Percentiles rank a stretch among this genome's conserved stretches.
phyloP scores from a whole-genome alignment of 108 stramenopile species.

The Bacterosira constricta region DNA sequence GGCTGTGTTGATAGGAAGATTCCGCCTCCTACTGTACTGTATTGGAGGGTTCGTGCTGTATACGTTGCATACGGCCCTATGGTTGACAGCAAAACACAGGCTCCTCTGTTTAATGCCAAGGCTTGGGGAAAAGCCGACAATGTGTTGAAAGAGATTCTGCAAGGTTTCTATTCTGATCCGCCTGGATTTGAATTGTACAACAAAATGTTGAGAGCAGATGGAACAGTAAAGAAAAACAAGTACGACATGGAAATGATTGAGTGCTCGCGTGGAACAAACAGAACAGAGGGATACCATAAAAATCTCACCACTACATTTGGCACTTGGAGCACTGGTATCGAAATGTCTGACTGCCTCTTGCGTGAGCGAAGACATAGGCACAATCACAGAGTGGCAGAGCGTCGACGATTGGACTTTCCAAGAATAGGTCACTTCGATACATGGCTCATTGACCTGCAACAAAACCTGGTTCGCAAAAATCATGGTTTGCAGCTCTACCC shows the following conservation, averaged over 20 bases:
- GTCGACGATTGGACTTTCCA: constrained; percentile 16
- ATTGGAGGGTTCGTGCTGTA: too few relatives aligned
- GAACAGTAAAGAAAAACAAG: constrained; percentile 6
- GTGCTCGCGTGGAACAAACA: constrained; percentile 29
- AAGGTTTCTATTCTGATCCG: too few relatives aligned
- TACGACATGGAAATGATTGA: constrained; percentile 27
- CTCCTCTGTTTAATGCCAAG: too few relatives aligned
- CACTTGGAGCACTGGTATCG: constrained; percentile 25
- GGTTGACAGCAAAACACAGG: too few relatives aligned
- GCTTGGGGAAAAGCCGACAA: too few relatives aligned
- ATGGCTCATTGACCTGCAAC: constrained; percentile 28
- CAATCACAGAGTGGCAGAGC: constrained; percentile 28
- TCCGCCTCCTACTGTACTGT: too few relatives aligned
- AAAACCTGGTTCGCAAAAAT: constrained; percentile 24
- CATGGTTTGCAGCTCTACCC: constrained; percentile 27
- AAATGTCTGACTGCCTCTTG: constrained; percentile 20
- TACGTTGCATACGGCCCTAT: too few relatives aligned
- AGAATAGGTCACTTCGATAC: constrained; percentile 31
- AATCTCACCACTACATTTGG: constrained; percentile 23
- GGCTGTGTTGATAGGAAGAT: too few relatives aligned
- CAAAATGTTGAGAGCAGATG: constrained; percentile 6
- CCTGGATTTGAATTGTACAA: constrained; percentile 33
- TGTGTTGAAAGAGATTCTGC: too few relatives aligned
- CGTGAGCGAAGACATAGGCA: constrained; percentile 20
- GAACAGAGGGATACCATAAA: constrained; percentile 33